phyloP scores from a whole-genome alignment of 345 rosid species.

The Euphorbia peplus region DNA sequence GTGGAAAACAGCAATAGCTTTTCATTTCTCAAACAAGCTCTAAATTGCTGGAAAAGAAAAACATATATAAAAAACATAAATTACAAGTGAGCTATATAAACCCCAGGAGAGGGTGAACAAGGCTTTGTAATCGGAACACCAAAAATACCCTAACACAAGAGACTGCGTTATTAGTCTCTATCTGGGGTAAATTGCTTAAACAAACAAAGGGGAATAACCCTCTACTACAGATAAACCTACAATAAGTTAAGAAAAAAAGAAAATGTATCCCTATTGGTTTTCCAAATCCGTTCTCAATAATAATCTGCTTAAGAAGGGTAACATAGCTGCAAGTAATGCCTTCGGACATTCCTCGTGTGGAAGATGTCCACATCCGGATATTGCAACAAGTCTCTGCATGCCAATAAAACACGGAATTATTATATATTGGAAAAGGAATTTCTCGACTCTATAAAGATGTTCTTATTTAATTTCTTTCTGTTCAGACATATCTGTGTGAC shows the following conservation, averaged over 20 bases:
- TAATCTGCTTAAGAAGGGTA: slow-evolving; percentile 75
- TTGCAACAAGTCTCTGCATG: slow-evolving; percentile 87
- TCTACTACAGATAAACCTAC: slow-evolving; percentile 29
- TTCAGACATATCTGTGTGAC: too few relatives aligned
- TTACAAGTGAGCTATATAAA: slow-evolving; percentile 26
- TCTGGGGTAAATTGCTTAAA: slow-evolving; percentile 22
- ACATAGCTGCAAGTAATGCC: slow-evolving; percentile 79
- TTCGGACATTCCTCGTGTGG: slow-evolving; percentile 98
- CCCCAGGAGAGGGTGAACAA: slow-evolving; percentile 22
- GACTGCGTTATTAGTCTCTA: slow-evolving; percentile 23
- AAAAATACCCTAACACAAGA: slow-evolving; percentile 41
- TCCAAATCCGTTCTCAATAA: slow-evolving; percentile 44
- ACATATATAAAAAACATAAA: not conserved
- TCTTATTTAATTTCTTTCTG: not conserved
- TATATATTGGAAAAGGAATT: not conserved
- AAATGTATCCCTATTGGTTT: slow-evolving; percentile 39
- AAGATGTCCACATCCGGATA: slow-evolving; percentile 95
- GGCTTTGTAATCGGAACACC: slow-evolving; percentile 20
- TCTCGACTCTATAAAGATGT: too few relatives aligned
- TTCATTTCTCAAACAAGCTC: slow-evolving; percentile 15
- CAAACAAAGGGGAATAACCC: not conserved
- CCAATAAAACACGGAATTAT: slow-evolving; percentile 6
- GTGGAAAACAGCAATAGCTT: slow-evolving; percentile 18
- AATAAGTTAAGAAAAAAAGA: slow-evolving; percentile 14
- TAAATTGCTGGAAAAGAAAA: not conserved